Evolutionary conservation across 176 grass and related monocot genomes (phyloP).

Genomic region (Lolium rigidum): DNA sequence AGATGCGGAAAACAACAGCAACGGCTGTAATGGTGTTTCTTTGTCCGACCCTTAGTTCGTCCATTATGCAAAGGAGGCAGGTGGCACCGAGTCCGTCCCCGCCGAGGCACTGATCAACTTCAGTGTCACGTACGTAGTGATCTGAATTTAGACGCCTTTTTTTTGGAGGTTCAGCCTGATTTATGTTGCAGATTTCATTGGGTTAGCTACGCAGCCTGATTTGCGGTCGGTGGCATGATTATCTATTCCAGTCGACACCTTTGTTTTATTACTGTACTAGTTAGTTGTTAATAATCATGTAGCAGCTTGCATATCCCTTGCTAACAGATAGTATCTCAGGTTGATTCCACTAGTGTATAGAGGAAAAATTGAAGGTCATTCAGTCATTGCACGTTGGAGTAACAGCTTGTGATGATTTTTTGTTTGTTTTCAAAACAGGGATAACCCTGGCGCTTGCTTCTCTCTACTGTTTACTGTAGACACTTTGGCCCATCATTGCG

Average conservation of each 20-base stretch:
- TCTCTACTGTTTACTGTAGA: background rate
- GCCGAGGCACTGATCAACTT: background rate
- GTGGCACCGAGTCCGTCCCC: background rate
- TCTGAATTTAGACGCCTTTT: background rate
- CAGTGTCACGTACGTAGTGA: background rate
- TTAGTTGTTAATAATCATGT: no score
- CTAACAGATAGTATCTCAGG: background rate
- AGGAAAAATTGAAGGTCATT: background rate
- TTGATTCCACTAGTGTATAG: no score
- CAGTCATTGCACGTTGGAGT: background rate
- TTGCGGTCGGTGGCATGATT: background rate
- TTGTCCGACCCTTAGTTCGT: background rate
- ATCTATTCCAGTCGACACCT: no score
- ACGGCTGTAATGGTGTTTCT: background rate
- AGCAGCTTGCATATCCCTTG: background rate
- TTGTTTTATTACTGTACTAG: no score
- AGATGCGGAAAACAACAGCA: background rate
- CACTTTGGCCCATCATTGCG: background rate
- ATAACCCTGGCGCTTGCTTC: no score
- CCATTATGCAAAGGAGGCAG: no score
- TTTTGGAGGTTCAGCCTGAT: constrained; percentile 3
- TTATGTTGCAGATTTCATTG: background rate
- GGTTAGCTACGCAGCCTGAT: background rate
- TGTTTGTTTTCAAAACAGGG: no score
- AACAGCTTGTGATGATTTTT: background rate